phyloP scores from a whole-genome alignment of 768 basidiomycete genomes.

The Tylopilus subfusipes region DNA sequence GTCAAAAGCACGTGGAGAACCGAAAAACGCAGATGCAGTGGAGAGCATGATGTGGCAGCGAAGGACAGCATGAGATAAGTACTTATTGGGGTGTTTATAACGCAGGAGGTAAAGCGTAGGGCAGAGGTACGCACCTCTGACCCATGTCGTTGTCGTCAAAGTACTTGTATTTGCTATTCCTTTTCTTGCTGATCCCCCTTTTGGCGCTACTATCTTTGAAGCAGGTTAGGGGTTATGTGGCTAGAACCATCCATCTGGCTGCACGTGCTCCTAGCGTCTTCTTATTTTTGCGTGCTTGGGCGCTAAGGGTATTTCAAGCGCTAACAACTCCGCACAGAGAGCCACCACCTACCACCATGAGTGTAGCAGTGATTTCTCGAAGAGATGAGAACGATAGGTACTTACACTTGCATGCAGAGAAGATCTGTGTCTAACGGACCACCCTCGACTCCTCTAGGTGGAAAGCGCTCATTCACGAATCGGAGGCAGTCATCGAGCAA shows the following conservation, averaged over 20 bases:
- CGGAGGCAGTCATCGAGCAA: constrained; percentile 5
- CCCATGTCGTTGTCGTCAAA: constrained; percentile 12
- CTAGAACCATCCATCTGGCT: background rate
- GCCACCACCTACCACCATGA: constrained; percentile 5
- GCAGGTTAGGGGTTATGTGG: background rate
- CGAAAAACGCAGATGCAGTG: background rate
- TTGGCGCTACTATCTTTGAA: background rate
- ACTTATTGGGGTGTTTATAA: constrained; percentile 13
- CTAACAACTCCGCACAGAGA: background rate
- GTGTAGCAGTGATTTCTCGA: background rate
- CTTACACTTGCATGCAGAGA: background rate
- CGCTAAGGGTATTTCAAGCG: constrained; percentile 10
- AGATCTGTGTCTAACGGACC: constrained; percentile 2
- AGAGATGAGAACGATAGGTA: constrained; percentile 17
- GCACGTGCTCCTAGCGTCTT: constrained; percentile 14
- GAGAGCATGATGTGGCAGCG: background rate
- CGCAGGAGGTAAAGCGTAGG: background rate
- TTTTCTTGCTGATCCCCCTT: constrained; percentile 6
- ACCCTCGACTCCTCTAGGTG: constrained; percentile 10
- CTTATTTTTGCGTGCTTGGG: constrained; percentile 1
- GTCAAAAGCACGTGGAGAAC: background rate
- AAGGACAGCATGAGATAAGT: background rate
- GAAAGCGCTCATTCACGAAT: constrained; percentile 10
- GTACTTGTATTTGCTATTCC: constrained; percentile 17
- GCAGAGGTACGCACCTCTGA: background rate